Evolutionary conservation across 2,329 filamentous ascomycete species (phyloP).

Genomic region (Fusarium begoniae): DNA sequence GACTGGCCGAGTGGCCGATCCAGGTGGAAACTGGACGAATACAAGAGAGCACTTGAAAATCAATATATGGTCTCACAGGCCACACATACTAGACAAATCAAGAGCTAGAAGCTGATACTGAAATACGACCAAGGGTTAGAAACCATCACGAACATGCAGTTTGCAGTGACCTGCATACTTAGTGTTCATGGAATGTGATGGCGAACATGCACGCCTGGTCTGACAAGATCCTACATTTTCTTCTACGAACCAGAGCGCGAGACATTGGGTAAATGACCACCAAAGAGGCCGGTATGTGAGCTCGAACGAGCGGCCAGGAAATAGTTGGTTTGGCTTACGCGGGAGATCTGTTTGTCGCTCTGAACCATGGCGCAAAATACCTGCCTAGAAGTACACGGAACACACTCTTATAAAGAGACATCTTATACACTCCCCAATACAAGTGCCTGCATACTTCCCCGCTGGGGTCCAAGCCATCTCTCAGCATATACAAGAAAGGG

Average conservation of each 20-base stretch:
- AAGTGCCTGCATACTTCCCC: background rate
- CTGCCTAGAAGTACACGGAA: background rate
- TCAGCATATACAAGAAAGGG: background rate
- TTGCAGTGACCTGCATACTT: background rate
- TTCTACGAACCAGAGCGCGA: background rate
- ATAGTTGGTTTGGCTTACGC: background rate
- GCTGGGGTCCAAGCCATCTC: background rate
- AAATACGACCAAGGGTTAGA: background rate
- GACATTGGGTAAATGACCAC: background rate
- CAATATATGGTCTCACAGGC: conserved; percentile 1
- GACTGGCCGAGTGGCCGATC: background rate
- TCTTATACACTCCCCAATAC: background rate
- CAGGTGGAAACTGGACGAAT: background rate
- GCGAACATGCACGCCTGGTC: background rate
- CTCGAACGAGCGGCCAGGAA: background rate
- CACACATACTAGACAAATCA: background rate
- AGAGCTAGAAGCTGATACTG: background rate
- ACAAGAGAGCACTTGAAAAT: conserved; percentile 12
- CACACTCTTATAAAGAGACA: background rate
- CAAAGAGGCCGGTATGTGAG: background rate
- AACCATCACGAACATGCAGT: background rate
- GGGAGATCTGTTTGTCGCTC: conserved; percentile 16
- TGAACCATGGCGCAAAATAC: background rate
- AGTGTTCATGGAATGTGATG: background rate
- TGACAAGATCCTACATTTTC: background rate